Base-by-base conservation (phyloP, 2,329 filamentous ascomycete genomes). In the Microdochium bolleyi region DNA sequence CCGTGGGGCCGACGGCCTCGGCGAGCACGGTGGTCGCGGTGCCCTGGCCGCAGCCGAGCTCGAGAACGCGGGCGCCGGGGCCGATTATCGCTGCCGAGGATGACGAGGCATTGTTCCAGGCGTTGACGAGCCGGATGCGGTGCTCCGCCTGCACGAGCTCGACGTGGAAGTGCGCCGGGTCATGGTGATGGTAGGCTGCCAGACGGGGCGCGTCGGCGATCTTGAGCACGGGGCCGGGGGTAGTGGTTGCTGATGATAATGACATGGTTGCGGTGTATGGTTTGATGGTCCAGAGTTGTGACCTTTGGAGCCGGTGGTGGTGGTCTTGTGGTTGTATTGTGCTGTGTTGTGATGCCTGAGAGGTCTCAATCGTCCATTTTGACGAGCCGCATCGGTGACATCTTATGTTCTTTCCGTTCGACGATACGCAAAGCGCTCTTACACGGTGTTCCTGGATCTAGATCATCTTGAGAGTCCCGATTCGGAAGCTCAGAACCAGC, bases 1-100 rank as follows among this genome's bases (percentile, higher is more conserved):
- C 77, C 0, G 63, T 27, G 13, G 69, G 60, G 2, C 75, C 73
- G 1, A 78, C 71, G 21, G 64, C 70, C 58, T 70, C 61, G 48
- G 80, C 80, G 19, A 84, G 71, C 2, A 74, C 75, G 11, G 73
- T 69, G 1, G 81, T 83, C 58, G 73, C 76, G 54, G 79, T 78
- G 2, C 80, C 81, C 57, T 84, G 81, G 1, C 80, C 81, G 62
- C 80, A 83, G 50, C 80, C 80, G 37, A 84, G 62, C 60, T 84
- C 81, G 1, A 84, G 70, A 7, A 83, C 62, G 2, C 67, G 70
- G 25, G 68, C 67, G 54, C 73, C 72, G 0, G 67, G 62, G 52
- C 74, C 66, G 24, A 46, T 19, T 22, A 24, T 19, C 13, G 41
- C 41, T 10, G 41, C 21, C 3, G 41, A 10, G 41, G 41, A 11